Conservation (phyloP, 139 green algal species). For the Tetraselmis striata region DNA sequence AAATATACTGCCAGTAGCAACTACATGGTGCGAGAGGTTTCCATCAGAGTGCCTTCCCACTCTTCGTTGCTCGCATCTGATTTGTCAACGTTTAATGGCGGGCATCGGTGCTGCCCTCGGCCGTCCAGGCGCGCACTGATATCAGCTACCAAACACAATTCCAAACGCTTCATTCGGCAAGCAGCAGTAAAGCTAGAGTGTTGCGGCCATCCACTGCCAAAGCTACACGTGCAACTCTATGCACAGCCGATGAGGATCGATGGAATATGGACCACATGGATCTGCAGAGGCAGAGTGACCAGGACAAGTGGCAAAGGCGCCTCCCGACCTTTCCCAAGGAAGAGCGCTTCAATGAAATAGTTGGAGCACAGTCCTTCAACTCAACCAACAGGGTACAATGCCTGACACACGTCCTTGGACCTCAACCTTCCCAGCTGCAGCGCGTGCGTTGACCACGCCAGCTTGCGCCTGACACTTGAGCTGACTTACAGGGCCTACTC, state of each 20-base stretch:
- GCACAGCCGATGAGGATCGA: neutral
- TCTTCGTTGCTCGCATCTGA: too few species aligned
- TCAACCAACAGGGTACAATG: neutral
- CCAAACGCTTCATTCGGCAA: neutral
- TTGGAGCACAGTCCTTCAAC: neutral
- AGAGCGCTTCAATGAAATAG: neutral
- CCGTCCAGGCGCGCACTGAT: neutral
- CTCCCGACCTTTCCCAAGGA: neutral
- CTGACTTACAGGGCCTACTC: neutral
- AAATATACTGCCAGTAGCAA: too few species aligned
- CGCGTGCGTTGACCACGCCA: too few species aligned
- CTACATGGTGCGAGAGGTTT: too few species aligned
- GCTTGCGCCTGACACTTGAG: too few species aligned
- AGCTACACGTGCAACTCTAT: neutral
- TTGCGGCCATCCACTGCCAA: neutral
- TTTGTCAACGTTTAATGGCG: too few species aligned
- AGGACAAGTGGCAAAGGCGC: neutral
- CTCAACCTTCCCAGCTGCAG: too few species aligned
- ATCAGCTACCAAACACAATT: neutral
- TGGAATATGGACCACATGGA: neutral
- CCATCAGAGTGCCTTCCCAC: too few species aligned
- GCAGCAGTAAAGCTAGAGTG: neutral
- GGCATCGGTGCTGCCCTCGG: too few species aligned
- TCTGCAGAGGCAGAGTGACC: neutral
- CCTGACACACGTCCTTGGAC: too few species aligned